A percentile compares a stretch with the other conserved stretches of the same genome.
Evolutionary conservation across 148 eudicot species (phyloP).

Genomic region (Rhododendron simsii): DNA sequence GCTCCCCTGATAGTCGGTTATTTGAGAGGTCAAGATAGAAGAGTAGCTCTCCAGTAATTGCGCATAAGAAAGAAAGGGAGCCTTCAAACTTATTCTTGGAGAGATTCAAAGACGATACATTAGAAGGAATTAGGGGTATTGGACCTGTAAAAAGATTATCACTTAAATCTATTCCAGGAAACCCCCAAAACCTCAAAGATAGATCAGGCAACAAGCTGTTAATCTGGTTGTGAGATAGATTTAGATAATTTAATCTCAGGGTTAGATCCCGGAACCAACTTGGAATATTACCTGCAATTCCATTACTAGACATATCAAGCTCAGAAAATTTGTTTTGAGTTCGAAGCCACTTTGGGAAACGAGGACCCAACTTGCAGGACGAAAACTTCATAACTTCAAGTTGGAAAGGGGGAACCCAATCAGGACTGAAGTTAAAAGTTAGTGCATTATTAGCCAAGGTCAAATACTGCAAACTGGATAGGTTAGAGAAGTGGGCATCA

Average conservation of each 20-base stretch:
- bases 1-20: neutral
- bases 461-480: neutral
- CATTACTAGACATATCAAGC: neutral
- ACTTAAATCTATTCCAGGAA: conserved; percentile 1
- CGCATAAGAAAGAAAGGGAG: neutral
- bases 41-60: neutral
- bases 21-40: too few relatives aligned
- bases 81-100: conserved; percentile 2
- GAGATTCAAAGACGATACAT: neutral
- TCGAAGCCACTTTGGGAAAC: conserved; percentile 20
- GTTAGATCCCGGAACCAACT: conserved; percentile 7
- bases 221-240: conserved; percentile 20
- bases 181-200: neutral
- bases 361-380: conserved; percentile 14
- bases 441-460: neutral
- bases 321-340: neutral
- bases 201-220: conserved; percentile 7
- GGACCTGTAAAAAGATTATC: conserved; percentile 13
- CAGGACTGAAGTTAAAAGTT: neutral
- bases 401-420: conserved; percentile 21
- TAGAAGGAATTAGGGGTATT: conserved; percentile 10
- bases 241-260: neutral
- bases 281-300: neutral
- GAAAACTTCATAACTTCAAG: neutral
- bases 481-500: conserved; percentile 14